Base-by-base conservation (phyloP, 2,329 filamentous ascomycete genomes). In the Thielaviopsis euricoi region DNA sequence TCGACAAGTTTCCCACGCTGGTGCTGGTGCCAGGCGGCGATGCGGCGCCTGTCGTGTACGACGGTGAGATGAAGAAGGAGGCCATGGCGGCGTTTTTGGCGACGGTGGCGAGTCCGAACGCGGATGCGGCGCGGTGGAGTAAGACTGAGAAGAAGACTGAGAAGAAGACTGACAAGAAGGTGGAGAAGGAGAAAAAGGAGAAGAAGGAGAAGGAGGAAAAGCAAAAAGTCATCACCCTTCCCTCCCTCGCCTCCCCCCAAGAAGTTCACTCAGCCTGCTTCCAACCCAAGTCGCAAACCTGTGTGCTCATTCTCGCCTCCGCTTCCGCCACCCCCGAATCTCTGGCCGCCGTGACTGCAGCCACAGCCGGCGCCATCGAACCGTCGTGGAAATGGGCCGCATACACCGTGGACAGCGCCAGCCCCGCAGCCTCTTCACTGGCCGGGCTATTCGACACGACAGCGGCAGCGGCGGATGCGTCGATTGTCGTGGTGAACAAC, bases 31-130 rank as follows among this genome's bases (percentile, higher is more conserved):
- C 89, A 0, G 85, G 82, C 25, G 82, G 81, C 22, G 76, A 81
- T 53, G 76, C 83, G 55, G 81, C 89, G 21, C 76, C 81, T 2
- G 74, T 93, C 58, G 72, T 83, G 50, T 95, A 95, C 67, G 76
- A 86, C 26, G 91, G 90, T 49, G 86, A 93, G 63, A 73, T 95
- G 68, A 93, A 89, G 70, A 95, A 95, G 73, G 81, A 84, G 19
- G 78, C 79, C 37, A 85, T 98, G 70, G 75, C 90, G 60, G 76
- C 83, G 48, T 98, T 97, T 73, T 76, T 98, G 50, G 86, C 84
- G 2, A 84, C 94, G 70, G 82, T 78, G 33, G 87, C 85, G 1
- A 69, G 80, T 52, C 89, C 91, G 1, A 95, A 95, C 70, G 83
- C 85, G 1, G 87, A 90, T 63, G 82, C 86, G 19, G 64, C 66